Evolutionary conservation across 805 yeast genomes (phyloP).

Genomic region (Jamesozyma rosinii): DNA sequence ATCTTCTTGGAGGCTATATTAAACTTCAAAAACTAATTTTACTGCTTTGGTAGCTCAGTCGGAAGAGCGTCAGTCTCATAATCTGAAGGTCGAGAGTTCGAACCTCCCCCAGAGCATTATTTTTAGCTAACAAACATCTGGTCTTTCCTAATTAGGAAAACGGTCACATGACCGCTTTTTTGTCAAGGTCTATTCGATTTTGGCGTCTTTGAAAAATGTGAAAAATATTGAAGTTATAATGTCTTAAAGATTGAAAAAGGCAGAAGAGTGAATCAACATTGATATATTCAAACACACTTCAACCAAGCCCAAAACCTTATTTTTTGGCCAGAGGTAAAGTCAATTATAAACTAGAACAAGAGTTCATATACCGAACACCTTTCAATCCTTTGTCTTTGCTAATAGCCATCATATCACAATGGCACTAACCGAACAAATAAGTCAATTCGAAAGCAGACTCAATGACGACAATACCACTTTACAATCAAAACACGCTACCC

Average conservation of each 20-base stretch:
- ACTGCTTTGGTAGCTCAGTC: slow-evolving; percentile 39
- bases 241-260: neutral
- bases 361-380: too few species aligned
- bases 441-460: slow-evolving; percentile 56
- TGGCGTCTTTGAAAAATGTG: neutral
- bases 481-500: slow-evolving; percentile 53
- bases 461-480: slow-evolving; percentile 46
- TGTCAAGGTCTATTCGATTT: neutral
- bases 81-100: slow-evolving; percentile 50
- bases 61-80: slow-evolving; percentile 53
- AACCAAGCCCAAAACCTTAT: too few species aligned
- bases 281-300: too few species aligned
- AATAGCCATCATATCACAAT: slow-evolving; percentile 12
- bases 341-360: too few species aligned
- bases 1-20: too few species aligned
- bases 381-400: too few species aligned
- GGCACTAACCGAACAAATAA: slow-evolving; percentile 45
- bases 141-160: too few species aligned
- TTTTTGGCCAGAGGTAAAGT: too few species aligned
- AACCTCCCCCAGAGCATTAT: slow-evolving; percentile 34
- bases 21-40: too few species aligned
- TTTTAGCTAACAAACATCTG: neutral
- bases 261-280: too few species aligned
- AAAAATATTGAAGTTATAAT: neutral
- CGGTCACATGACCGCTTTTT: slow-evolving; percentile 12